phyloP scores from a whole-genome alignment of 2,329 filamentous ascomycete genomes.

The Ophidiomyces ophidiicola region DNA sequence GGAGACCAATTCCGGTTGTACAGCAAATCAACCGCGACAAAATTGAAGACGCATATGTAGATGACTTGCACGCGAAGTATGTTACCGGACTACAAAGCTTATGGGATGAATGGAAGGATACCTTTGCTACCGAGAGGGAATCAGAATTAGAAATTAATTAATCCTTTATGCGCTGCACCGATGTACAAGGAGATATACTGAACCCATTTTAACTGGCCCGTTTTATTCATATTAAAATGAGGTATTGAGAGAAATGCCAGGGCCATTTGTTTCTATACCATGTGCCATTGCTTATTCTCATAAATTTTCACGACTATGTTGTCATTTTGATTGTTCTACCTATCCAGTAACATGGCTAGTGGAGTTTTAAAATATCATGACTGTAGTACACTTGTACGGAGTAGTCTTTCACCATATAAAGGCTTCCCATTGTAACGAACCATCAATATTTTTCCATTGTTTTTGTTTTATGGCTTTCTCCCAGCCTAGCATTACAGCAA shows the following conservation, averaged over 20 bases:
- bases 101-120: conserved; percentile 38
- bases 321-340: too few relatives aligned
- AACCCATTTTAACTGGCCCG: too few relatives aligned
- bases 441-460: conserved; percentile 68
- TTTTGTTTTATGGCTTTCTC: conserved; percentile 42
- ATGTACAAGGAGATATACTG: too few relatives aligned
- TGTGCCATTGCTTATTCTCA: too few relatives aligned
- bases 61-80: conserved; percentile 68
- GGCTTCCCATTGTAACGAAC: conserved; percentile 49
- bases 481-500: conserved; percentile 83
- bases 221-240: too few relatives aligned
- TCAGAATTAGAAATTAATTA: conserved; percentile 36
- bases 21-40: conserved; percentile 44
- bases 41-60: conserved; percentile 63
- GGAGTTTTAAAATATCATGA: too few relatives aligned
- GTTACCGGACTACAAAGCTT: conserved; percentile 45
- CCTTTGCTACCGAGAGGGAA: conserved; percentile 33
- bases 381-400: too few relatives aligned
- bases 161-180: conserved; percentile 10
- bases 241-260: too few relatives aligned
- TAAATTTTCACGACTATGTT: too few relatives aligned
- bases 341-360: too few relatives aligned
- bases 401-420: conserved; percentile 20
- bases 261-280: too few relatives aligned
- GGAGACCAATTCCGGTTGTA: conserved; percentile 62